Conservation (phyloP, 768 basidiomycete species). For the Suillus subluteus region DNA sequence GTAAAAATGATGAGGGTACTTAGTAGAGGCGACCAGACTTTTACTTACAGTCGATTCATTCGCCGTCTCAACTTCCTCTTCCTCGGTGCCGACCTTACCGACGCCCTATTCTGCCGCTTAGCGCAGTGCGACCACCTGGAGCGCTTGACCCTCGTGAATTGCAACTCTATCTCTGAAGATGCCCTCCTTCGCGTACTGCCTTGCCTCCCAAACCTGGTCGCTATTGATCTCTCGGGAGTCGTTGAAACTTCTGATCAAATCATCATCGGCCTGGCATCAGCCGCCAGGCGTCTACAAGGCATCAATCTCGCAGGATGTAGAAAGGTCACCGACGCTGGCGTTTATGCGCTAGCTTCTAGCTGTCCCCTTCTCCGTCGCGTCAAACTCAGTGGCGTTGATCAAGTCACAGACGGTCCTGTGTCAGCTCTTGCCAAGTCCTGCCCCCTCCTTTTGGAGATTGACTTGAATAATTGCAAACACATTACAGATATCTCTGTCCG, state of each 20-base stretch:
- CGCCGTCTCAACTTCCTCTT: constrained; percentile 88
- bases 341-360: constrained; percentile 73
- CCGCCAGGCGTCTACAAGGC: constrained; percentile 82
- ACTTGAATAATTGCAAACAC: constrained; percentile 81
- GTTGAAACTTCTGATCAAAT: constrained; percentile 69
- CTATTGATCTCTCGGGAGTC: constrained; percentile 84
- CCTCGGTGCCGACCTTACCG: constrained; percentile 68
- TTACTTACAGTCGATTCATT: constrained; percentile 87
- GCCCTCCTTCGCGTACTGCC: constrained; percentile 68
- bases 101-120: constrained; percentile 74
- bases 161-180: constrained; percentile 65
- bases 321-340: constrained; percentile 74
- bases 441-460: constrained; percentile 90
- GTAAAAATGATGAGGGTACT: constrained; percentile 80
- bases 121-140: constrained; percentile 80
- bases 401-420: constrained; percentile 77
- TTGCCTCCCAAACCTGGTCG: constrained; percentile 75
- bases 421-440: constrained; percentile 77
- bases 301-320: constrained; percentile 89
- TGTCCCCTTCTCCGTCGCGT: constrained; percentile 85
- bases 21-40: constrained; percentile 65
- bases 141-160: constrained; percentile 86
- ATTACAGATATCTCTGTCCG: constrained; percentile 81
- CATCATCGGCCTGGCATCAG: constrained; percentile 68
- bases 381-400: constrained; percentile 80